Base-by-base conservation (phyloP, 176 grass and related monocot genomes). In the Oryza glaberrima region DNA sequence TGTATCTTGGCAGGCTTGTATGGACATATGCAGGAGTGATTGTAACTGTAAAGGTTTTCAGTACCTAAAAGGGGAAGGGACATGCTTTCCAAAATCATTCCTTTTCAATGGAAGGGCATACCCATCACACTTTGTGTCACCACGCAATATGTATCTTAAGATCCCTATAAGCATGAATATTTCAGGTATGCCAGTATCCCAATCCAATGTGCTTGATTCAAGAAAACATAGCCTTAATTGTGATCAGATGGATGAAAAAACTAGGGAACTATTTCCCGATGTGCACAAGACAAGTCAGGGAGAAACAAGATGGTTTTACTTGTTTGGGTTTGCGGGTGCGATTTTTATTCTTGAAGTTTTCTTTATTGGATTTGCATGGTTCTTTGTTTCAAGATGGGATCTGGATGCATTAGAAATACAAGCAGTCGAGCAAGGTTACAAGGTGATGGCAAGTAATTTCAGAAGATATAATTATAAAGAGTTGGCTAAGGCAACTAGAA, bases 381-480 rank as follows among this genome's bases (percentile, higher is more conserved):
- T 86, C 32, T 91, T 91, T 68, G 28, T 84, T 45, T 46, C 84
- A 4, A 67, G 69, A 67, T 58, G 23, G 58, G 85, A 88, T 14
- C 67, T 41, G 23, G 65, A 30, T 7, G 68, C 46, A 46, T 75
- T 75, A 51, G 47, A 88, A 66, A 67, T 78, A 38, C 28, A 64
- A 45, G 64, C 64, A 51, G 79, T 48, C 1, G 68, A 76, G 58
- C 85, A 88, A 64, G 76, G 85, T 64, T 88, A 80, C 6, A 88
- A 64, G 19, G 16, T 71, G 69, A 88, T 91, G 43, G 60, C 81
- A 60, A 81, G 48, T 75, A 25, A 88, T 40, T 91, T 91, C 8
- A 61, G 85, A 74, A 88, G 85, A 81, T 88, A 75, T 36, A 80
- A 26, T 48, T 91, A 88, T 46, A 34, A 17, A 61, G 85, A 91